Conservation (phyloP, 1,139 yeast species). For the Candida sojae region DNA sequence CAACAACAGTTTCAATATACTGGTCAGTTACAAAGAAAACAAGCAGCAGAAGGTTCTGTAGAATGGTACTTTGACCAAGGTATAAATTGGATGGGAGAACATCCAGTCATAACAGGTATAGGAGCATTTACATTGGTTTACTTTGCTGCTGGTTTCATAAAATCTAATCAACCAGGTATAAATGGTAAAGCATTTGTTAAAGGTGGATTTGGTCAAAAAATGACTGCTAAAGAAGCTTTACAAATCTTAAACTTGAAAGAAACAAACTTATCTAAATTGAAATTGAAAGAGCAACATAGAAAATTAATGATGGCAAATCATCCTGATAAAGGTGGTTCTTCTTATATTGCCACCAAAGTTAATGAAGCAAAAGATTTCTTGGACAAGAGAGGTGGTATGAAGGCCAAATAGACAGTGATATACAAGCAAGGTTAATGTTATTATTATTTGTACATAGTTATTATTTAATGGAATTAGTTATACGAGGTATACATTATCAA, state of each 20-base stretch:
- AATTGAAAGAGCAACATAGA: slow-evolving; percentile 90
- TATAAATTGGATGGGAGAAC: slow-evolving; percentile 65
- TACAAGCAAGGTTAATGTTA: background rate
- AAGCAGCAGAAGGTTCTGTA: slow-evolving; percentile 49
- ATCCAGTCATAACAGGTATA: slow-evolving; percentile 72
- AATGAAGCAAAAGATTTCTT: slow-evolving; percentile 95
- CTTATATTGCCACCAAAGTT: slow-evolving; percentile 92
- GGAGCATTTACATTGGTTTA: slow-evolving; percentile 71
- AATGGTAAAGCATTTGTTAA: slow-evolving; percentile 72
- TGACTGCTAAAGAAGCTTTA: slow-evolving; percentile 89
- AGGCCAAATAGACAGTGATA: slow-evolving; percentile 30
- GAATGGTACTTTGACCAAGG: slow-evolving; percentile 74
- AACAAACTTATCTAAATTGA: slow-evolving; percentile 70
- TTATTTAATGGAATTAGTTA: background rate
- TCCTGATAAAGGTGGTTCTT: slow-evolving; percentile 98
- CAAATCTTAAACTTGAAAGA: slow-evolving; percentile 86
- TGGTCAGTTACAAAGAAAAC: slow-evolving; percentile 44
- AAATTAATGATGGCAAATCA: slow-evolving; percentile 88
- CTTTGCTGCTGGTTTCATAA: slow-evolving; percentile 67
- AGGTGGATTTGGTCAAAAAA: slow-evolving; percentile 89
- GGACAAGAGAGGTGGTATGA: slow-evolving; percentile 75
- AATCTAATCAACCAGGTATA: slow-evolving; percentile 70
- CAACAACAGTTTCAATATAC: slow-evolving; percentile 30
- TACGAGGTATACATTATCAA: background rate
- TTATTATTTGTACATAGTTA: slow-evolving; percentile 8